Percentiles rank a stretch among this genome's conserved stretches.
phyloP scores from a whole-genome alignment of 169 alveolate genomes.

The Plasmodium reichenowi region DNA sequence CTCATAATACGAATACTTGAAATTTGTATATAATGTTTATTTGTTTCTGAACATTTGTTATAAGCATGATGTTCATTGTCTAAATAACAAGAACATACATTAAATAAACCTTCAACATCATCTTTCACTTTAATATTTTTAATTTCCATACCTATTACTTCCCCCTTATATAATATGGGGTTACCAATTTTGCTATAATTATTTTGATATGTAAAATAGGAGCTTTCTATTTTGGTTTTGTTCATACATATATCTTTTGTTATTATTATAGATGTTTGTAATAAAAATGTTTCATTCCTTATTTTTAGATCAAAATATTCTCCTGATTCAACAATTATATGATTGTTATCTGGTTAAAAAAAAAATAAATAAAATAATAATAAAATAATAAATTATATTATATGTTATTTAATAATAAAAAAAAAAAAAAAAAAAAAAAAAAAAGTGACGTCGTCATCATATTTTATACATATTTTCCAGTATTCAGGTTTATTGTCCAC shows the following conservation, averaged over 20 bases:
- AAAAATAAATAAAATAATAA: neutral
- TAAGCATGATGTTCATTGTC: slow-evolving; percentile 25
- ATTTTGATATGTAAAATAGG: slow-evolving; percentile 18
- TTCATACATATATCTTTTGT: slow-evolving; percentile 30
- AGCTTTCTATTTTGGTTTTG: slow-evolving; percentile 21
- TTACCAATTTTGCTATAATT: slow-evolving; percentile 19
- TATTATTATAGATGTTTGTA: slow-evolving; percentile 46
- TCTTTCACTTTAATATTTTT: slow-evolving; percentile 45
- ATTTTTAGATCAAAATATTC: slow-evolving; percentile 38
- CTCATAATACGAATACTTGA: slow-evolving; percentile 50
- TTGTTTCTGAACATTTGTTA: slow-evolving; percentile 25
- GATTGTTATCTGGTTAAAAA: slow-evolving; percentile 13
- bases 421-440: neutral
- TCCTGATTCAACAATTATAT: slow-evolving; percentile 42
- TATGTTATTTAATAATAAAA: neutral
- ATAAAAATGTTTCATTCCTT: slow-evolving; percentile 21
- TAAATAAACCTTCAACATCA: slow-evolving; percentile 61
- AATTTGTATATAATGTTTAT: slow-evolving; percentile 31
- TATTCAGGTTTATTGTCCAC: slow-evolving; percentile 52
- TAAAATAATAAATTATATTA: neutral
- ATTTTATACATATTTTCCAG: slow-evolving; percentile 26
- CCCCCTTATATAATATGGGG: slow-evolving; percentile 62
- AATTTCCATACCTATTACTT: slow-evolving; percentile 49
- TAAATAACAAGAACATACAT: slow-evolving; percentile 39
- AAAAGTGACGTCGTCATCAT: too few species aligned